phyloP scores from a whole-genome alignment of 148 eudicot genomes.

The Diospyros kaki region DNA sequence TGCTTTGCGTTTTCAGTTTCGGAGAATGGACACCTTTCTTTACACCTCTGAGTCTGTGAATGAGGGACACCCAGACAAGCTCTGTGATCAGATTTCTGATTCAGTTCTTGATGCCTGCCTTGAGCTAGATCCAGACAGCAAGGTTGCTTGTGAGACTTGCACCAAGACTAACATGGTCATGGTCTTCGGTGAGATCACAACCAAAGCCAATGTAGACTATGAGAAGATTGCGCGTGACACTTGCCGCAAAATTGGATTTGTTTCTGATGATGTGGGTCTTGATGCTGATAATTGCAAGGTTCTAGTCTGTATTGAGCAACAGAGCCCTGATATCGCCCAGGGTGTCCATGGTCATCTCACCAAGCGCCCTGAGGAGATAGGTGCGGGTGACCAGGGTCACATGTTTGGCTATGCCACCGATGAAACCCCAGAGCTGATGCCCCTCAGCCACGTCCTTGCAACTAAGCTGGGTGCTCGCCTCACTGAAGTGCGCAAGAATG shows the following conservation, averaged over 20 bases:
- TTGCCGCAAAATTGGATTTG: slow-evolving; percentile 22
- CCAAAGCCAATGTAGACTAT: slow-evolving; percentile 34
- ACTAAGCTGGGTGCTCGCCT: slow-evolving; percentile 37
- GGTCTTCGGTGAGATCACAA: slow-evolving; percentile 42
- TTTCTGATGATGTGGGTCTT: slow-evolving; percentile 32
- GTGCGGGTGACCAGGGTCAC: slow-evolving; percentile 32
- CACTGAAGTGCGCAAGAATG: slow-evolving; percentile 34
- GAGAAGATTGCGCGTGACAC: slow-evolving; percentile 30
- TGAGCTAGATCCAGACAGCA: slow-evolving; percentile 23
- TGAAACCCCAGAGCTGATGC: slow-evolving; percentile 30
- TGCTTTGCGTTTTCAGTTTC: slow-evolving; percentile 3
- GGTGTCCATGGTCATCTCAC: slow-evolving; percentile 39
- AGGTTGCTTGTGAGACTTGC: slow-evolving; percentile 27
- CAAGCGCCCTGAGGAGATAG: slow-evolving; percentile 37
- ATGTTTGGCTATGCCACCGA: slow-evolving; percentile 31
- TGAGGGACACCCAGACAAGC: slow-evolving; percentile 26
- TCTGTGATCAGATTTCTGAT: slow-evolving; percentile 28
- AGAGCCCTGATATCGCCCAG: slow-evolving; percentile 25
- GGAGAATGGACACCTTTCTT: slow-evolving; percentile 18
- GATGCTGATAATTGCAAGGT: slow-evolving; percentile 42
- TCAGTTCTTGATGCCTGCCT: slow-evolving; percentile 26
- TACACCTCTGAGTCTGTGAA: slow-evolving; percentile 24
- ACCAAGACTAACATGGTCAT: slow-evolving; percentile 38
- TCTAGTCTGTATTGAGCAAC: slow-evolving; percentile 27
- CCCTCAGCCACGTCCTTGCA: slow-evolving; percentile 45